A percentile compares a stretch with the other conserved stretches of the same genome.
Conservation (phyloP, 2,329 filamentous ascomycete genomes). For the Neocatenulostroma microsporum region DNA sequence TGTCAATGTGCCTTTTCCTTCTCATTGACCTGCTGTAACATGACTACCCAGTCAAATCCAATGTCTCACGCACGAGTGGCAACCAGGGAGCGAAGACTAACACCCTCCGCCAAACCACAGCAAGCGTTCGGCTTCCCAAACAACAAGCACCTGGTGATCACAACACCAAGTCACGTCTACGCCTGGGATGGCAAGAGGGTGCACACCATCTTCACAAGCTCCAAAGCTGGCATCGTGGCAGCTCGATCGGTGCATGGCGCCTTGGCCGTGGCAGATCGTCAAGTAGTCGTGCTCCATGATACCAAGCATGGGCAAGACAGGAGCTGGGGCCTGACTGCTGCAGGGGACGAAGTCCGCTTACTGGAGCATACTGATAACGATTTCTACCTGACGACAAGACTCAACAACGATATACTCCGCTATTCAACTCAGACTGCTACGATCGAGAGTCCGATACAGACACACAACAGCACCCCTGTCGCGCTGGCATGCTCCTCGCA, state of each 20-base stretch:
- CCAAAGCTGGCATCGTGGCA: slow-evolving; percentile 39
- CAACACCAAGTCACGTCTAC: slow-evolving; percentile 36
- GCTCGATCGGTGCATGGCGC: slow-evolving; percentile 35
- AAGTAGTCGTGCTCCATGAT: slow-evolving; percentile 42
- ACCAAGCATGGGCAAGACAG: slow-evolving; percentile 32
- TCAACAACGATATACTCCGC: slow-evolving; percentile 39
- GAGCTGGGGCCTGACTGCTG: slow-evolving; percentile 39
- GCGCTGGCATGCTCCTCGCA: slow-evolving; percentile 38
- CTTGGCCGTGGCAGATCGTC: slow-evolving; percentile 43
- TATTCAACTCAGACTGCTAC: slow-evolving; percentile 36
- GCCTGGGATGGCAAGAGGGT: slow-evolving; percentile 30
- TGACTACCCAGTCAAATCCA: too few relatives aligned
- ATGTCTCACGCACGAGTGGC: too few relatives aligned
- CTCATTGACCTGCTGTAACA: too few relatives aligned
- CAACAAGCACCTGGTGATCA: slow-evolving; percentile 39
- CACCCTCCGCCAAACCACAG: too few relatives aligned
- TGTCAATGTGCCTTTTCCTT: too few relatives aligned
- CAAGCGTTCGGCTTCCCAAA: slow-evolving; percentile 25
- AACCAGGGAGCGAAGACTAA: too few relatives aligned
- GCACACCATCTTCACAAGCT: slow-evolving; percentile 37
- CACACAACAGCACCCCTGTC: slow-evolving; percentile 40
- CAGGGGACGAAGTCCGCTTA: slow-evolving; percentile 36
- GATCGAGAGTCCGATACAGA: slow-evolving; percentile 32
- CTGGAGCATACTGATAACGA: slow-evolving; percentile 43
- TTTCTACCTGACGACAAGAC: slow-evolving; percentile 41